phyloP scores from a whole-genome alignment of 768 basidiomycete species.

The Phaffia australis region DNA sequence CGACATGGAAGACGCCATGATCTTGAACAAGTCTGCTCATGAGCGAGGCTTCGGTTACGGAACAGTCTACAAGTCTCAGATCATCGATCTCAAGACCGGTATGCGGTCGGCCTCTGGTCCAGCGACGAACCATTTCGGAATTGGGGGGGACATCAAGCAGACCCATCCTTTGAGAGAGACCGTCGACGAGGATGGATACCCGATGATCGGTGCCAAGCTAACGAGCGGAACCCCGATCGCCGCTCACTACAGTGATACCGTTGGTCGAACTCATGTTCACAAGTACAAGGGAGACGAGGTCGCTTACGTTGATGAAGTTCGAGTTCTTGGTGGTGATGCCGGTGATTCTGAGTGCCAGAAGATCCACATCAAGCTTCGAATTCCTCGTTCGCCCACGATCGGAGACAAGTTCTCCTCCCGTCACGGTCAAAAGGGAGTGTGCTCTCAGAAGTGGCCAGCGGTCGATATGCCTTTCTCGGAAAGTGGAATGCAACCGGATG shows the following conservation, averaged over 20 bases:
- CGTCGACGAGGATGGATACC: slow-evolving; percentile 75
- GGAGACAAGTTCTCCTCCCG: slow-evolving; percentile 99
- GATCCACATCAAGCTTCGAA: slow-evolving; percentile 81
- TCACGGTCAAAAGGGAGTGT: slow-evolving; percentile 98
- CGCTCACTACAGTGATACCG: slow-evolving; percentile 77
- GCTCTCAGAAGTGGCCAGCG: slow-evolving; percentile 97
- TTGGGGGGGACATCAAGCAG: slow-evolving; percentile 57
- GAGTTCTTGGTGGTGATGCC: slow-evolving; percentile 74
- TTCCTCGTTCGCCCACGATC: slow-evolving; percentile 89
- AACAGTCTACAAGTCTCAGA: slow-evolving; percentile 88
- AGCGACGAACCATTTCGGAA: slow-evolving; percentile 78
- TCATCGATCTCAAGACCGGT: slow-evolving; percentile 70
- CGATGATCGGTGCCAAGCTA: slow-evolving; percentile 60
- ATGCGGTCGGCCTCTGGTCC: slow-evolving; percentile 51
- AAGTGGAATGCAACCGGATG: slow-evolving; percentile 96
- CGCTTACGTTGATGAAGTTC: slow-evolving; percentile 80
- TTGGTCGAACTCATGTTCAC: slow-evolving; percentile 66
- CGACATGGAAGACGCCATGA: slow-evolving; percentile 99
- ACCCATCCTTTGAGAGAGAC: slow-evolving; percentile 45
- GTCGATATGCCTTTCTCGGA: slow-evolving; percentile 99
- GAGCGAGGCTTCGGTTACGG: slow-evolving; percentile 97
- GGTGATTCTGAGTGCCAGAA: slow-evolving; percentile 84
- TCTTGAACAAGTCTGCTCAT: slow-evolving; percentile 95
- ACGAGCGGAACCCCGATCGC: slow-evolving; percentile 67
- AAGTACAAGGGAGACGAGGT: slow-evolving; percentile 96